Percentiles rank a stretch among this genome's conserved stretches.
phyloP scores from a whole-genome alignment of 1,139 yeast species.

The Yamadazyma buinensis region DNA sequence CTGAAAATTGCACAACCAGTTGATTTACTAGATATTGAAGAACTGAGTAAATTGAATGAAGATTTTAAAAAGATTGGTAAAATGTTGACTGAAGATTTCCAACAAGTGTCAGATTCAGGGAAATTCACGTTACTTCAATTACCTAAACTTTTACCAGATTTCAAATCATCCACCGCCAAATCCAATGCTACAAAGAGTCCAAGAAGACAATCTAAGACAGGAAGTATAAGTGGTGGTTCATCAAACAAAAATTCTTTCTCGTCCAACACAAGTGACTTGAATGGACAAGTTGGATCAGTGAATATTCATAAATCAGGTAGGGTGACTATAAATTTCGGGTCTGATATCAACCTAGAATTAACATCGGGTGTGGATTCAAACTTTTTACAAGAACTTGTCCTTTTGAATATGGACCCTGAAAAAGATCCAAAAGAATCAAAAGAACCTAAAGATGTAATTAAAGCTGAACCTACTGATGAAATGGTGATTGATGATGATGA shows the following conservation, averaged over 20 bases:
- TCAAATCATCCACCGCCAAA: slow-evolving; percentile 18
- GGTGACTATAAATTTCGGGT: slow-evolving; percentile 69
- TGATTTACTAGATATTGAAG: slow-evolving; percentile 30
- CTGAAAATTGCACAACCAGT: slow-evolving; percentile 27
- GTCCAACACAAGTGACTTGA: slow-evolving; percentile 12
- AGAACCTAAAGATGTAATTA: slow-evolving; percentile 34
- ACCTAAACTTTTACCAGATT: slow-evolving; percentile 64
- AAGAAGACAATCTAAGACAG: slow-evolving; percentile 4
- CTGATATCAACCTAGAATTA: slow-evolving; percentile 60
- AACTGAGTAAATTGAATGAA: slow-evolving; percentile 24
- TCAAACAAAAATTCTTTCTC: slow-evolving; percentile 7
- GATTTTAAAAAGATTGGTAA: slow-evolving; percentile 33
- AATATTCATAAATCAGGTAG: slow-evolving; percentile 81
- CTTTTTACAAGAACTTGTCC: slow-evolving; percentile 73
- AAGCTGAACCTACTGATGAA: slow-evolving; percentile 20
- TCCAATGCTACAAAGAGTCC: slow-evolving; percentile 4
- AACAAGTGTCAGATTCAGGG: slow-evolving; percentile 14
- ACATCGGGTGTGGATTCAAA: slow-evolving; percentile 68
- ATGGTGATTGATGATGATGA: slow-evolving; percentile 18
- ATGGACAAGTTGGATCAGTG: slow-evolving; percentile 67
- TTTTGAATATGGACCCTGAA: slow-evolving; percentile 39
- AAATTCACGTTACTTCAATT: slow-evolving; percentile 61
- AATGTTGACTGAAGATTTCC: slow-evolving; percentile 23
- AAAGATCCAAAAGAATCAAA: not conserved
- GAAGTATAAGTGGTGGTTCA: not conserved